Evolutionary conservation across 805 yeast genomes (phyloP).

Genomic region (Yamadazyma laniorum): DNA sequence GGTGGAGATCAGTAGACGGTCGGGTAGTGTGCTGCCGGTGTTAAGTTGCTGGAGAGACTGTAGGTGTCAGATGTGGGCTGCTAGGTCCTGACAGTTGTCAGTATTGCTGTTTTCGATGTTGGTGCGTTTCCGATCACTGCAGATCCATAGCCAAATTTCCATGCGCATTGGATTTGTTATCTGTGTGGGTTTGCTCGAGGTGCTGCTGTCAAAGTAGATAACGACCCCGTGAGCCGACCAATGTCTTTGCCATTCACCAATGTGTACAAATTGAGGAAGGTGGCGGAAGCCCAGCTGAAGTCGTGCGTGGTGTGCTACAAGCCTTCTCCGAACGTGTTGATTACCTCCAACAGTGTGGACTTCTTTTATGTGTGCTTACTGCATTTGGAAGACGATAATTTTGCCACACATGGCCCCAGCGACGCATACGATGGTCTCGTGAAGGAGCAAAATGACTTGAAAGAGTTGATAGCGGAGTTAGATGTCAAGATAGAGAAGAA

Average conservation of each 20-base stretch:
- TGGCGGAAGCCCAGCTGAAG: slow-evolving; percentile 39
- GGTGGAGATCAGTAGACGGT: no score
- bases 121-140: no score
- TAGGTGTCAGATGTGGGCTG: no score
- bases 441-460: slow-evolving; percentile 20
- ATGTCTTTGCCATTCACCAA: slow-evolving; percentile 25
- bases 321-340: slow-evolving; percentile 44
- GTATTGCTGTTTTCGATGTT: no score
- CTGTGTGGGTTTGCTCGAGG: no score
- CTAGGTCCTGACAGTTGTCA: no score
- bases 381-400: slow-evolving; percentile 48
- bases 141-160: no score
- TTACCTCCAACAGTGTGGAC: slow-evolving; percentile 46
- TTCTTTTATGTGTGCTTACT: slow-evolving; percentile 51
- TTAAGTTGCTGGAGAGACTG: no score
- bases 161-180: no score
- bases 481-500: slow-evolving; percentile 23
- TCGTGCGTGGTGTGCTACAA: slow-evolving; percentile 54
- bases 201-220: no score
- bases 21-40: no score
- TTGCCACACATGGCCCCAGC: slow-evolving; percentile 40
- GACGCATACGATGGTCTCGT: slow-evolving; percentile 32
- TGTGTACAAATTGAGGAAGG: slow-evolving; percentile 42
- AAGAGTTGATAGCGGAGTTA: slow-evolving; percentile 19
- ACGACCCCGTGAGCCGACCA: no score